phyloP scores from a whole-genome alignment of 306 rosid species.

The Casuarina glauca region DNA sequence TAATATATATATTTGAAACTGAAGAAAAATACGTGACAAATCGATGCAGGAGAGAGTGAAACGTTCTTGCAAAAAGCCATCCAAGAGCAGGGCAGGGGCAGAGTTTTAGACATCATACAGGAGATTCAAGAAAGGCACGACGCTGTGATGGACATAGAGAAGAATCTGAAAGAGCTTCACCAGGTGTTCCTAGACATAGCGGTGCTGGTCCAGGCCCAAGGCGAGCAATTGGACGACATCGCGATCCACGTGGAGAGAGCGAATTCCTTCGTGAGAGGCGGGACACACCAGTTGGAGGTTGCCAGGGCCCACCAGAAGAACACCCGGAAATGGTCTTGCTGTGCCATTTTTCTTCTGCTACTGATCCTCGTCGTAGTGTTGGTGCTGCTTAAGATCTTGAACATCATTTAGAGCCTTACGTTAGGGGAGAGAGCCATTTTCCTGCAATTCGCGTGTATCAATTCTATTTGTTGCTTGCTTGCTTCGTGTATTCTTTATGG shows the following conservation, averaged over 20 bases:
- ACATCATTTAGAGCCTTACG: background rate
- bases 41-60: conserved; percentile 79
- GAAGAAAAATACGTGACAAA: background rate
- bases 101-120: conserved; percentile 62
- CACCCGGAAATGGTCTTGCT: conserved; percentile 56
- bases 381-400: background rate
- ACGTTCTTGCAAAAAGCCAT: conserved; percentile 81
- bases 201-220: conserved; percentile 70
- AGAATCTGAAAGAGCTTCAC: conserved; percentile 73
- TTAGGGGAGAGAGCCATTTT: background rate
- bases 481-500: background rate
- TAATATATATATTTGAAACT: no score
- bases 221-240: conserved; percentile 77
- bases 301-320: conserved; percentile 63
- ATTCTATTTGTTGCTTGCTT: background rate
- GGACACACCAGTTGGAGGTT: conserved; percentile 48
- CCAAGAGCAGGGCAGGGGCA: conserved; percentile 75
- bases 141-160: conserved; percentile 75
- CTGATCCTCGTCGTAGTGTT: conserved; percentile 21
- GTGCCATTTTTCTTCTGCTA: conserved; percentile 50
- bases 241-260: conserved; percentile 75
- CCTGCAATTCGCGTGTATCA: background rate
- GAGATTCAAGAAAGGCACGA: conserved; percentile 91
- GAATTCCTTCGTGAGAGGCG: conserved; percentile 55
- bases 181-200: conserved; percentile 95